Percentiles rank a stretch among this genome's conserved stretches.
Evolutionary conservation across 2,329 filamentous ascomycete species (phyloP).

Genomic region (Chaetomiaceae sp.): DNA sequence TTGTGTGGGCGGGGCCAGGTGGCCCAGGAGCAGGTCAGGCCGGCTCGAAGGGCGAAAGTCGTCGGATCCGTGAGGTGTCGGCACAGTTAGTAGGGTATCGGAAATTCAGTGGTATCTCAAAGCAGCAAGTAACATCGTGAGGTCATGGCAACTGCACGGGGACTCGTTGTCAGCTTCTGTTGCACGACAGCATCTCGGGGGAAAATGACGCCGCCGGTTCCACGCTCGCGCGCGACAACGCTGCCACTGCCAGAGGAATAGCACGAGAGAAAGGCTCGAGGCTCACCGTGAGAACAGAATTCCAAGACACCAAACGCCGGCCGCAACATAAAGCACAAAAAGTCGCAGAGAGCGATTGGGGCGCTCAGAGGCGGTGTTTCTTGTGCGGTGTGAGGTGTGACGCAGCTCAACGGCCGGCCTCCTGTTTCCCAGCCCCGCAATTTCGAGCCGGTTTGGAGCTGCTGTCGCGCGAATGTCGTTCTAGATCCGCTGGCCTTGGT

Average conservation of each 20-base stretch:
- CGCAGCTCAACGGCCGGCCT: too few species aligned
- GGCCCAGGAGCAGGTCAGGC: constrained; percentile 10
- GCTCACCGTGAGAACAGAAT: constrained; percentile 9
- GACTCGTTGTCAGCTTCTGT: background rate
- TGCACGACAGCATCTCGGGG: background rate
- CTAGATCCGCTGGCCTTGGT: too few species aligned
- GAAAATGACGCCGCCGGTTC: too few species aligned
- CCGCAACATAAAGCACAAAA: constrained; percentile 16
- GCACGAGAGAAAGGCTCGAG: too few species aligned
- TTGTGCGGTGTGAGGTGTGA: background rate
- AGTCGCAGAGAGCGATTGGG: constrained; percentile 3
- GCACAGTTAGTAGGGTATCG: constrained; percentile 1
- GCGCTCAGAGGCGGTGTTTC: too few species aligned
- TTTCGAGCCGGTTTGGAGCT: too few species aligned
- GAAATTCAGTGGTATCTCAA: constrained; percentile 33
- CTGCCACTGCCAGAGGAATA: too few species aligned
- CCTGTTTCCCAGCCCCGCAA: too few species aligned
- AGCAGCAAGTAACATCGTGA: constrained; percentile 31
- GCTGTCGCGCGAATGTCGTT: too few species aligned
- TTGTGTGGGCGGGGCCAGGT: constrained; percentile 25
- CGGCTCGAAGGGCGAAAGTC: too few species aligned
- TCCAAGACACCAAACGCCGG: constrained; percentile 18
- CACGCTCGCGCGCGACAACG: too few species aligned
- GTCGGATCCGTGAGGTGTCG: background rate
- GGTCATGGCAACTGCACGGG: constrained; percentile 23